Base-by-base conservation (phyloP, 1,284 basidiomycete species). In the Volvariella volvacea region DNA sequence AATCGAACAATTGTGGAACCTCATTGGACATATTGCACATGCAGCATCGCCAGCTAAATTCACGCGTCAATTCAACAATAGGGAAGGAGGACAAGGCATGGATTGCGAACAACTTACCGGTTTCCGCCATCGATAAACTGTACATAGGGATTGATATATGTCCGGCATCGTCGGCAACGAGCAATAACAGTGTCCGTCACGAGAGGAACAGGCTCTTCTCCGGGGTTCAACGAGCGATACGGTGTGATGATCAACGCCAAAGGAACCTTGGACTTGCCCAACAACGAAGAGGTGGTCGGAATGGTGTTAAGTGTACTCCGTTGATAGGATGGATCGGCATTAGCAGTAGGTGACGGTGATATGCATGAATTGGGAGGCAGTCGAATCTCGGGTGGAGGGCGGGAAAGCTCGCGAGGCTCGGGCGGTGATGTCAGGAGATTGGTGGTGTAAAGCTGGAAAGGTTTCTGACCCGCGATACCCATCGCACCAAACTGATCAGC, bases 21-120 rank as follows among this genome's bases (percentile, higher is more conserved):
- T 99, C 96, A 64, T 99, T 99, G 47, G 90, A 90, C 77, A 99
- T 85, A 57, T 88, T 92, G 67, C 96, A 99, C 92, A 99, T 94
- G 70, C 92, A 97, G 65, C 96, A 99, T 63, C 96, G 91, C 96
- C 96, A 98, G 50, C 84, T 85, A 22, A 30, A 39, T 51, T 54
- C 37, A 6, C 34, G 34, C 6, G 34, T 36, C 34, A 36, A 20
- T n/a, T 7, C 28, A 10, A 32, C 2, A 4, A 41, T 22, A 38
- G 20, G 15, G n/a, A 12, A 19, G 32, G 21, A 30, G 12, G 15
- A 6, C 6, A n/a, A 20, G 6, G 4, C 7, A 36, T 8, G 34
- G 25, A 28, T 6, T 28, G 6, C 25, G 8, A 15, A 15, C 6
- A 8, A 70, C 74, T 51, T 51, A 85, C 73, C 94, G 81, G 65